Percentiles rank a stretch among this genome's conserved stretches.
Conservation (phyloP, 2,329 filamentous ascomycete species). For the Penicillium thymicola region DNA sequence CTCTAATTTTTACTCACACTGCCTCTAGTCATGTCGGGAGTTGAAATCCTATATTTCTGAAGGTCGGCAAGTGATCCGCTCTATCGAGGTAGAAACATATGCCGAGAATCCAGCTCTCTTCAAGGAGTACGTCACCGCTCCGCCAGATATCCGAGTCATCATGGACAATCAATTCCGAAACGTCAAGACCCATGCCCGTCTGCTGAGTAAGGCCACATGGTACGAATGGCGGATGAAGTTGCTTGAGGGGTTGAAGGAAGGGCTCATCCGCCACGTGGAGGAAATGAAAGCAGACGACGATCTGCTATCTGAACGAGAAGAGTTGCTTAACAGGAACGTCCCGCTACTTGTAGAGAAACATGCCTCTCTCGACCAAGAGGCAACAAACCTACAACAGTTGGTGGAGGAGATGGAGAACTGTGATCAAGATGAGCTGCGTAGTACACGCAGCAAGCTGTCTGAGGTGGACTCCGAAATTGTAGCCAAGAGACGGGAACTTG, state of each 20-base stretch:
- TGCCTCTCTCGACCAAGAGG: conserved; percentile 61
- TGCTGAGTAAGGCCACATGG: conserved; percentile 94
- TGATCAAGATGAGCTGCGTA: conserved; percentile 73
- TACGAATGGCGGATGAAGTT: conserved; percentile 96
- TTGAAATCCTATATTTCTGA: conserved; percentile 96
- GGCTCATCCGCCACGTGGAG: conserved; percentile 69
- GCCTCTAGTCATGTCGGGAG: conserved; percentile 72
- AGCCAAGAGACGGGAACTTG: conserved; percentile 65
- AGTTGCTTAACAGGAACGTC: conserved; percentile 64
- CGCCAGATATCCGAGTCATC: conserved; percentile 74
- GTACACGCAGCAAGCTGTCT: conserved; percentile 66
- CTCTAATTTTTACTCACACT: conserved; percentile 18
- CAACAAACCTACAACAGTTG: conserved; percentile 65
- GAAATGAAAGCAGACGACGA: conserved; percentile 74
- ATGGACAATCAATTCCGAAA: conserved; percentile 99
- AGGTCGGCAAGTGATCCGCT: conserved; percentile 81
- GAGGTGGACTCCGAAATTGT: conserved; percentile 66
- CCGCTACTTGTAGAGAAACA: conserved; percentile 63
- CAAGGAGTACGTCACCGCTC: conserved; percentile 82
- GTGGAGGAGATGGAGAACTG: conserved; percentile 61
- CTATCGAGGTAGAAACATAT: conserved; percentile 84
- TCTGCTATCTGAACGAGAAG: conserved; percentile 64
- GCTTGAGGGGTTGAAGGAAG: conserved; percentile 75
- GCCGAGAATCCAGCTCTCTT: conserved; percentile 90
- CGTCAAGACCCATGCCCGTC: conserved; percentile 84